These are phyloP conservation scores for Aspergillus tubingensis DNA, from an alignment of 2,329 filamentous ascomycete genomes.

Conservation along the genomic window DNA sequence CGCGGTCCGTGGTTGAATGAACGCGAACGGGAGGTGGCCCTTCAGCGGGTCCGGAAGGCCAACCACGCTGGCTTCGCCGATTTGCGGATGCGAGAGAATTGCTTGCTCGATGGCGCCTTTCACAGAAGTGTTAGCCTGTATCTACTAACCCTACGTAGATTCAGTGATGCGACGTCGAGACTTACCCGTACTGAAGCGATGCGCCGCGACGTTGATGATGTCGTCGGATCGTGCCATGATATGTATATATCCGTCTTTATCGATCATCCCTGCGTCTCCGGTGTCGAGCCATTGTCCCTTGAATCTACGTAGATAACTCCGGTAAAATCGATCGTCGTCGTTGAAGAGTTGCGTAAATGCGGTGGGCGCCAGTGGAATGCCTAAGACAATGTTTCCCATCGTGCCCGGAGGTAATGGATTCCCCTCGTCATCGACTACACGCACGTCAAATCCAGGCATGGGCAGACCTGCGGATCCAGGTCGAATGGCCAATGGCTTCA, in stretches of 20 bases:
- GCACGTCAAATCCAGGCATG: conserved; percentile 88
- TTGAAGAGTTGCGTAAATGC: conserved; percentile 84
- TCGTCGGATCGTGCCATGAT: conserved; percentile 73
- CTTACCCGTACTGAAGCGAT: conserved; percentile 82
- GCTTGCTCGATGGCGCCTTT: conserved; percentile 89
- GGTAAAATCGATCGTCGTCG: conserved; percentile 83
- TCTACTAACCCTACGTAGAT: background rate
- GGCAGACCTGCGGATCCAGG: conserved; percentile 87
- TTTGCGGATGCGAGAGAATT: conserved; percentile 73
- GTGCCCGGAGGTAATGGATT: conserved; percentile 67
- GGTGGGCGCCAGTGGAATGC: conserved; percentile 78
- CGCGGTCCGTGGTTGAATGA: conserved; percentile 66
- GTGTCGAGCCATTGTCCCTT: conserved; percentile 83
- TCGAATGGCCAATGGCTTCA: conserved; percentile 63
- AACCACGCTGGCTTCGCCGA: conserved; percentile 84
- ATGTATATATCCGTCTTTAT: conserved; percentile 67
- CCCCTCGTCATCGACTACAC: conserved; percentile 79
- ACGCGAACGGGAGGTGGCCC: conserved; percentile 88
- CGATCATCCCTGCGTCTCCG: conserved; percentile 85
- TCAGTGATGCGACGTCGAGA: conserved; percentile 13
- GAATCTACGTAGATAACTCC: conserved; percentile 81
- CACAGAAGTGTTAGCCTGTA: background rate
- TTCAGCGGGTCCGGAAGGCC: conserved; percentile 84
- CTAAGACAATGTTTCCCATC: conserved; percentile 92
- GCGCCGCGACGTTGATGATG: conserved; percentile 93